Evolutionary conservation across 208 protist genomes (phyloP).

Genomic region (Leishmania tropica): DNA sequence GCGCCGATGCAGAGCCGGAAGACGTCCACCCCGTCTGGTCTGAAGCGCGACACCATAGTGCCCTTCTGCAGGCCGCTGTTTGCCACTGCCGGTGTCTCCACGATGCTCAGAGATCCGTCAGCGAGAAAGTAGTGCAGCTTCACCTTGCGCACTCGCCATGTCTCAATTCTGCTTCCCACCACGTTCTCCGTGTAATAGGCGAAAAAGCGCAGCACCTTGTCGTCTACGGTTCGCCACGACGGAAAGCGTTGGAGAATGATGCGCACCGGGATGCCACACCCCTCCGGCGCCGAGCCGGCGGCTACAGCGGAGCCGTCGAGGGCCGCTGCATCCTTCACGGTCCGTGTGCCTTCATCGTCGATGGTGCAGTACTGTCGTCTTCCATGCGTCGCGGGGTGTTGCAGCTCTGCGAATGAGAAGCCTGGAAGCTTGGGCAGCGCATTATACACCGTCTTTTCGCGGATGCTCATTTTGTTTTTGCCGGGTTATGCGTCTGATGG

Average conservation of each 20-base stretch:
- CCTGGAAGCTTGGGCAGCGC: conserved; percentile 85
- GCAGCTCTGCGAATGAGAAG: conserved; percentile 79
- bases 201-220: conserved; percentile 96
- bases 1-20: conserved; percentile 86
- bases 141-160: conserved; percentile 89
- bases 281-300: conserved; percentile 15
- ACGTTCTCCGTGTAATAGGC: conserved; percentile 96
- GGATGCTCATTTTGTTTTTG: conserved; percentile 29
- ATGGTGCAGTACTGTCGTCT: conserved; percentile 58
- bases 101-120: conserved; percentile 94
- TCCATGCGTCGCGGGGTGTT: conserved; percentile 49
- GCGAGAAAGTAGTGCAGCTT: conserved; percentile 94
- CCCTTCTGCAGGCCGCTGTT: conserved; percentile 96
- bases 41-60: conserved; percentile 85
- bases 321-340: conserved; percentile 32
- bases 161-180: conserved; percentile 89
- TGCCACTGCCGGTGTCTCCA: conserved; percentile 86
- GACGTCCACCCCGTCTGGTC: conserved; percentile 69
- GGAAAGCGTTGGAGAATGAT: conserved; percentile 78
- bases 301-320: conserved; percentile 1
- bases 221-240: conserved; percentile 90
- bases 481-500: not conserved
- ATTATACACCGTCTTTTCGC: conserved; percentile 80
- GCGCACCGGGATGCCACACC: conserved; percentile 69
- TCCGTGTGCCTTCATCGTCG: conserved; percentile 52